Base-by-base conservation (phyloP, 306 rosid species). In the Prunus fruticosa region DNA sequence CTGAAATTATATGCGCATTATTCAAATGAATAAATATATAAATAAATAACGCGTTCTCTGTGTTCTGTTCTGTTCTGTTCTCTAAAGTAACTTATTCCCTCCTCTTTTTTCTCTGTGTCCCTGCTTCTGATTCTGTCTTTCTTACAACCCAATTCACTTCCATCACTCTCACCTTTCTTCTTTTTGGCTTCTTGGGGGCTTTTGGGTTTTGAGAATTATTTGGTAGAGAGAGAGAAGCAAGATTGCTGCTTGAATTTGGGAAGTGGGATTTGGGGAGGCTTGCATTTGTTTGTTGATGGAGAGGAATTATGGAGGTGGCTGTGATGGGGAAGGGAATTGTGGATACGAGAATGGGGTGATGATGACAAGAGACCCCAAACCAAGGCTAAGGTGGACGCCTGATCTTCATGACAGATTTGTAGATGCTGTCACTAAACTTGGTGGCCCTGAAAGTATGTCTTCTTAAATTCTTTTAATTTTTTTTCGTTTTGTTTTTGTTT, bases 351-450 rank as follows among this genome's bases (percentile, higher is more conserved):
- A 88, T 78, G 97, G 90, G 52, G 87, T 89, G 79, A 84, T 89
- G 87, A 89, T 90, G 98, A 92, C 91, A 4, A 87, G 99, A 86
- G 99, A 95, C 81, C 91, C 99, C 0, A 95, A 95, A 72, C 97
- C 99, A 0, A 84, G 99, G 85, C 84, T 95, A 12, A 84, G 97
- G 78, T 95, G 99, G 99, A 95, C 99, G 50, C 74, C 93, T 72
- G 97, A 92, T 87, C 97, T 95, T 61, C 97, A 95, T 52, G 93
- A 91, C 64, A 94, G 96, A 11, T 95, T 95, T 63, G 92, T 92
- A 3, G 97, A 92, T 22, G 97, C 97, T 9, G 99, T 95, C 80
- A 88, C 97, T 51, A 95, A 95, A 80, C 99, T 95, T 72, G 99
- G 99, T 80, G 99, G 97, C 82, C 97, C 99, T 9, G 91, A 91